Conservation (phyloP, 257 asterid genomes). For the Craterostigma plantagineum region DNA sequence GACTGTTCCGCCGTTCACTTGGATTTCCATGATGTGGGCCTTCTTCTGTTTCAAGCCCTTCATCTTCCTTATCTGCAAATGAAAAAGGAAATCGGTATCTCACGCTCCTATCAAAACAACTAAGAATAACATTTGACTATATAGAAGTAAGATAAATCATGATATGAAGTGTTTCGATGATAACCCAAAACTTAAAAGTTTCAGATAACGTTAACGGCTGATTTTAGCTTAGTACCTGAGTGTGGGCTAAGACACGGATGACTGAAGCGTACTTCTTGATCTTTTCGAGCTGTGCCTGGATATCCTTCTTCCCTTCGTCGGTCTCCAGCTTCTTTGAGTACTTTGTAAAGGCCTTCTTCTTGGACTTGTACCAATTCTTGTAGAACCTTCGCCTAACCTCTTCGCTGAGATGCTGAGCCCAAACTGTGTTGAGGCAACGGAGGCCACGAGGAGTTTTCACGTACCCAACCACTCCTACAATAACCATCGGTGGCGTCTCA, state of each 20-base stretch:
- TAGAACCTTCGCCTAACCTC: conserved; percentile 73
- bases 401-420: conserved; percentile 85
- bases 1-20: conserved; percentile 72
- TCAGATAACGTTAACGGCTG: no score
- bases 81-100: no score
- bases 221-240: conserved; percentile 32
- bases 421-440: conserved; percentile 4
- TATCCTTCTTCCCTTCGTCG: conserved; percentile 64
- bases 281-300: conserved; percentile 59
- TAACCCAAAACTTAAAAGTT: no score
- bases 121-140: no score
- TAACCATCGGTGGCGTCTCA: conserved; percentile 47
- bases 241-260: conserved; percentile 73
- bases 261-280: conserved; percentile 51
- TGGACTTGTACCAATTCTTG: conserved; percentile 78
- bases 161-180: no score
- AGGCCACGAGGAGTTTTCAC: conserved; percentile 44
- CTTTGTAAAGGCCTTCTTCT: conserved; percentile 72
- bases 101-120: no score
- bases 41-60: conserved; percentile 87
- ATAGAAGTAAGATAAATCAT: no score
- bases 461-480: conserved; percentile 44
- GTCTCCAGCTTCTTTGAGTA: conserved; percentile 54
- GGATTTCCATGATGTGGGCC: conserved; percentile 89
- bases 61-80: conserved; percentile 58